phyloP scores from a whole-genome alignment of 208 protist genomes.

The Trypanosoma theileri region DNA sequence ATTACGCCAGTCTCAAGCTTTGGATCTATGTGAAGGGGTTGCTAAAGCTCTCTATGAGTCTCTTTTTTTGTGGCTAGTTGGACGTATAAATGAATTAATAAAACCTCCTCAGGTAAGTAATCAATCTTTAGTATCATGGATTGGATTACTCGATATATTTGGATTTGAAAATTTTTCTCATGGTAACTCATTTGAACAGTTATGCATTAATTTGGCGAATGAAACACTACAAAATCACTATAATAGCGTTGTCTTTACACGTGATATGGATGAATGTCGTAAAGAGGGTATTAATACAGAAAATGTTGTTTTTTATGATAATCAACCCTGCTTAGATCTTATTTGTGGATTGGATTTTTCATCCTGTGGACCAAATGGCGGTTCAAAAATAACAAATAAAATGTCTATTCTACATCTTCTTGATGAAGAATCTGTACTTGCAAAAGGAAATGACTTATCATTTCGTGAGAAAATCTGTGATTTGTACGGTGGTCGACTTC shows the following conservation, averaged over 20 bases:
- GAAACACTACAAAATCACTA: slow-evolving; percentile 93
- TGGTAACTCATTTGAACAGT: slow-evolving; percentile 95
- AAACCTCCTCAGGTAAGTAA: neutral
- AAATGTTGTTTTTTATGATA: slow-evolving; percentile 75
- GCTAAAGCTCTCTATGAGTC: slow-evolving; percentile 68
- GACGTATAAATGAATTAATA: slow-evolving; percentile 62
- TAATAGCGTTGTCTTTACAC: slow-evolving; percentile 85
- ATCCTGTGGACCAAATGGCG: slow-evolving; percentile 2
- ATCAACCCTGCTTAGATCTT: slow-evolving; percentile 83
- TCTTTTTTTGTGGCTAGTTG: slow-evolving; percentile 76
- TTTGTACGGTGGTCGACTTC: slow-evolving; percentile 23
- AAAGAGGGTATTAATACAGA: slow-evolving; percentile 82
- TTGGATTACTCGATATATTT: slow-evolving; percentile 92
- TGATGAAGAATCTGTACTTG: slow-evolving; percentile 79
- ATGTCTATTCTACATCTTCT: slow-evolving; percentile 73
- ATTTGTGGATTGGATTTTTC: slow-evolving; percentile 45
- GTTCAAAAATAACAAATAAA: slow-evolving; percentile 36
- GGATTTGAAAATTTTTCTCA: slow-evolving; percentile 92
- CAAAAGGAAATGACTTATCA: slow-evolving; percentile 53
- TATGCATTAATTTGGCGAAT: slow-evolving; percentile 96
- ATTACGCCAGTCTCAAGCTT: slow-evolving; percentile 44
- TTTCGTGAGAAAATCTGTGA: slow-evolving; percentile 51
- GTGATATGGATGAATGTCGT: slow-evolving; percentile 54
- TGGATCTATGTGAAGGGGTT: slow-evolving; percentile 61
- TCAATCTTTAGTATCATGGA: slow-evolving; percentile 11